Percentiles rank a stretch among this genome's conserved stretches.
Conservation (phyloP, 352 stramenopile species). For the Bremia lactucae region DNA sequence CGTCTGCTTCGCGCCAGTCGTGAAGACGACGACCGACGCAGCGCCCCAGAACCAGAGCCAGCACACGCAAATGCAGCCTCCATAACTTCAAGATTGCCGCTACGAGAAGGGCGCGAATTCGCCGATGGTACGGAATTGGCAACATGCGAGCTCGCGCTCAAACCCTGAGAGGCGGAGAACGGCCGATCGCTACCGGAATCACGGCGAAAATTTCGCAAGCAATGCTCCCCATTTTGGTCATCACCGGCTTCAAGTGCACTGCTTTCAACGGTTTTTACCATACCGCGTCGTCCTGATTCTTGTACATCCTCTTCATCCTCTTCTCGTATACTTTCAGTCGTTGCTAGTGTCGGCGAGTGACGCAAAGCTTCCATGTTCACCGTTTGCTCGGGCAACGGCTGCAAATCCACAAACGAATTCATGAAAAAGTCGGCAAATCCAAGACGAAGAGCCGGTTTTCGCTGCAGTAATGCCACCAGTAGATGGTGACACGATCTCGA, state of each 20-base stretch:
- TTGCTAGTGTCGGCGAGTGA: constrained; percentile 10
- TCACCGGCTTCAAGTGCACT: constrained; percentile 7
- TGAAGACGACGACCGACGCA: constrained; percentile 39
- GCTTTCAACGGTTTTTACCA: constrained; percentile 5
- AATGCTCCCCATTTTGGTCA: not conserved
- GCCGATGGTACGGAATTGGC: constrained; percentile 15
- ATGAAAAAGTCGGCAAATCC: constrained; percentile 89
- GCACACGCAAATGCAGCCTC: constrained; percentile 53
- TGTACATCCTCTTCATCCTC: constrained; percentile 43
- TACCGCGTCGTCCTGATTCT: constrained; percentile 10
- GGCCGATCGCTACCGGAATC: constrained; percentile 11
- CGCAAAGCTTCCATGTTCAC: constrained; percentile 9
- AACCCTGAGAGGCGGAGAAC: constrained; percentile 23
- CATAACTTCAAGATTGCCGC: constrained; percentile 57
- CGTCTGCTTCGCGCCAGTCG: constrained; percentile 46
- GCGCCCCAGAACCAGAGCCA: constrained; percentile 27
- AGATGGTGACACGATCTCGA: constrained; percentile 78
- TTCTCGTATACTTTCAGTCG: constrained; percentile 43
- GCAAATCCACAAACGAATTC: constrained; percentile 46
- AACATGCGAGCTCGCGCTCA: constrained; percentile 23
- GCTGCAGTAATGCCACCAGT: constrained; percentile 66
- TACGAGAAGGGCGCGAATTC: constrained; percentile 32
- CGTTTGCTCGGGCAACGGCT: constrained; percentile 11
- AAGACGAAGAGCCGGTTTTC: constrained; percentile 76
- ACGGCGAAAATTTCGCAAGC: constrained; percentile 2